Evolutionary conservation across 2,329 filamentous ascomycete genomes (phyloP), one percentile per base, ranked within the genome.

Genomic region (Aureobasidium sp.): DNA sequence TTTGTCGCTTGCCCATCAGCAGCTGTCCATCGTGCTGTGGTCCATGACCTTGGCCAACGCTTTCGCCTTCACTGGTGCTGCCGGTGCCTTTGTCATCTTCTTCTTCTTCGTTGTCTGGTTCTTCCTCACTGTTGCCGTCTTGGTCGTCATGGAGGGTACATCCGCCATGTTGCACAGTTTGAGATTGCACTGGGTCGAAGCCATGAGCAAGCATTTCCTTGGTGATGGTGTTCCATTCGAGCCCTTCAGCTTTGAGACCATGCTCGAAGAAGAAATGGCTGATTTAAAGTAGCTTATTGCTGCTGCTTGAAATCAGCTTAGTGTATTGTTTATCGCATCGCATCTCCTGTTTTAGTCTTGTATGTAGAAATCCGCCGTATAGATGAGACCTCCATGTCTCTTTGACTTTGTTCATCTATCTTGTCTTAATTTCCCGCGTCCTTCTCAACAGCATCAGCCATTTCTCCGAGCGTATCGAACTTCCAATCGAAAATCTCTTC

Each of bases 141-240:
- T 97, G 62, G 93, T 94, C 68, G 86, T 94, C 69, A 97, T 97
- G 92, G 92, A 97, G 75, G 92, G 92, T 66, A 96, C 93, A 34
- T 93, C 89, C 76, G 92, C 92, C 69, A 97, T 97, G 92, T 81
- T 96, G 78, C 91, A 96, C 78, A 90, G 87, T 64, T 83, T 97
- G 68, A 85, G 92, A 81, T 79, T 97, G 71, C 92, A 96, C 69
- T 97, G 92, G 92, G 92, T 97, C 65, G 93, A 97, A 76, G 93
- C 92, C 21, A 97, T 97, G 86, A 95, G 90, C 78, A 96, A 96
- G 80, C 93, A 96, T 80, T 95, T 95, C 75, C 87, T 96, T 73
- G 94, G 94, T 70, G 89, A 90, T 63, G 92, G 92, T 64, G 70
- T 77, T 75, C 82, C 91, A 2, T 97, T 97, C 75, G 81, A 87